Evolutionary conservation across 2,329 filamentous ascomycete species (phyloP), one percentile per base, ranked within the genome.

Genomic region (Hypoxylon sp.): DNA sequence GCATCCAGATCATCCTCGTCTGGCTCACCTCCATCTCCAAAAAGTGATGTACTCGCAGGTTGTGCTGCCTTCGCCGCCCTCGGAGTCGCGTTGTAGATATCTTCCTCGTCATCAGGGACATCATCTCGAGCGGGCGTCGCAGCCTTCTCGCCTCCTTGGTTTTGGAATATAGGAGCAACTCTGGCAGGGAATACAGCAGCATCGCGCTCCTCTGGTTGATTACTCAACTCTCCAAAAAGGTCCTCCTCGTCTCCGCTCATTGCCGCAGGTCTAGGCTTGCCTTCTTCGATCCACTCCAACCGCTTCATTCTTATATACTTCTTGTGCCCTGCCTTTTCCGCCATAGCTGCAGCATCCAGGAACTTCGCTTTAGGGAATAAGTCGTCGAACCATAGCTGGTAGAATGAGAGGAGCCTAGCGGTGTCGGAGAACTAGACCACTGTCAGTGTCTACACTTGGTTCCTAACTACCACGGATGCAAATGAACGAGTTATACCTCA

Each of bases 351-450:
- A 2, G 92, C 96, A 74, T 99, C 96, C 49, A 92, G 86, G 74
- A 99, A 99, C 74, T 93, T 95, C 4, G 95, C 96, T 74, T 96
- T 93, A 11, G 96, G 96, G 74, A 94, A 99, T 11, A 99, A 83
- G 74, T 97, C 93, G 78, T 99, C 95, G 1, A 99, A 90, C 96
- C 96, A 99, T 59, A 97, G 80, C 77, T 98, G 96, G 76, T 98
- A 99, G 76, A 96, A 92, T 22, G 92, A 93, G 49, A 99, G 84
- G 22, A 99, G 85, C 14, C 89, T 88, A 0, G 90, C 87, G 9
- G 93, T 88, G 75, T 99, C 96, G 16, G 91, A 90, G 78, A 96
- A 98, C 89, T 95, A 56, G 1, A 32, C 7, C 0, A 7, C n/a
- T 11, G 32, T 70, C 18, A 73, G 65, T 12, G 3, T 52, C 18